These are phyloP conservation scores for Pestalotiopsis sp. DNA, from an alignment of 2,329 filamentous ascomycete genomes.

Conservation along the genomic window DNA sequence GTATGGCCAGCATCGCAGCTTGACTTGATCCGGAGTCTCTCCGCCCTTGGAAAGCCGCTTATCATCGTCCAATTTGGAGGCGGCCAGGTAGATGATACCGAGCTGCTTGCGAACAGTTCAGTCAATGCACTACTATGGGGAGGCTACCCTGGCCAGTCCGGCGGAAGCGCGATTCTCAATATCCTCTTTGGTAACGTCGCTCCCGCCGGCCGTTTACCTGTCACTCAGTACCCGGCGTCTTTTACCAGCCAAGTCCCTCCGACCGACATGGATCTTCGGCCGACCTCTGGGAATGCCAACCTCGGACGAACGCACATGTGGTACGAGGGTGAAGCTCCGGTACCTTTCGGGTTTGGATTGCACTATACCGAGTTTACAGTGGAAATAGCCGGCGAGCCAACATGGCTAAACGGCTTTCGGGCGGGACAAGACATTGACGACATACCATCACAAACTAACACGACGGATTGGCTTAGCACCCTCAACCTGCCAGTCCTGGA, in stretches of 20 bases:
- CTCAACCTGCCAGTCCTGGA: neutral
- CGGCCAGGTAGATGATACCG: constrained; percentile 44
- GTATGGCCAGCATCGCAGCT: constrained; percentile 55
- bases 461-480: neutral
- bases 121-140: constrained; percentile 52
- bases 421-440: neutral
- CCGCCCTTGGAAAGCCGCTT: constrained; percentile 46
- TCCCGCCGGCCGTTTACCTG: constrained; percentile 48
- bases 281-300: constrained; percentile 34
- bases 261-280: constrained; percentile 51
- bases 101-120: constrained; percentile 44
- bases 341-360: constrained; percentile 47
- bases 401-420: neutral
- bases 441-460: neutral
- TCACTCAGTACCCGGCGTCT: constrained; percentile 49
- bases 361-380: constrained; percentile 49
- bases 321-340: constrained; percentile 42
- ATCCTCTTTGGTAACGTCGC: constrained; percentile 47
- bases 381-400: constrained; percentile 9
- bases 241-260: constrained; percentile 47
- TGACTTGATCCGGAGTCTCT: constrained; percentile 48
- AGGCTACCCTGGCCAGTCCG: constrained; percentile 55
- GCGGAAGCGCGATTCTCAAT: constrained; percentile 50
- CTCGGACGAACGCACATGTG: constrained; percentile 53
- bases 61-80: constrained; percentile 53